phyloP scores from a whole-genome alignment of 208 protist genomes.

The Novymonas esmeraldas region DNA sequence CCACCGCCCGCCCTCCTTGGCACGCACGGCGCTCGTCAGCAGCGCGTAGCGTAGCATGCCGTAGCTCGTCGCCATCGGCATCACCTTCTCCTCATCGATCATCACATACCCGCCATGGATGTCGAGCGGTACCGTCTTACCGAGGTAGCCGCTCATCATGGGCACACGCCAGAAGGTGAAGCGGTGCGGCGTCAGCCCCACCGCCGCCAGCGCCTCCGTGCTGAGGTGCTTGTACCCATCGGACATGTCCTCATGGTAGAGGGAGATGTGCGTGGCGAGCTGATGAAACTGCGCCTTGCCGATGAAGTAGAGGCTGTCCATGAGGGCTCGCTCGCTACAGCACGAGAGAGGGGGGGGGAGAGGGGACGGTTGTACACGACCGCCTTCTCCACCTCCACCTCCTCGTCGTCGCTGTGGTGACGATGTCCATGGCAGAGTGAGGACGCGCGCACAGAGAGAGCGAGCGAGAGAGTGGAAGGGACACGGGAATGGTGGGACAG shows the following conservation, averaged over 20 bases:
- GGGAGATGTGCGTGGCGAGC: slow-evolving; percentile 75
- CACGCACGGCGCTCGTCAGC: slow-evolving; percentile 63
- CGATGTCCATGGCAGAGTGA: no score
- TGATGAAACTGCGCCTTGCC: slow-evolving; percentile 82
- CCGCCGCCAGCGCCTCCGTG: slow-evolving; percentile 40
- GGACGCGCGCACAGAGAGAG: no score
- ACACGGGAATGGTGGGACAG: no score
- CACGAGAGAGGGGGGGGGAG: no score
- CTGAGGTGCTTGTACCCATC: slow-evolving; percentile 50
- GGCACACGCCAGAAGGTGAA: slow-evolving; percentile 79
- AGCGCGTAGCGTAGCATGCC: slow-evolving; percentile 78
- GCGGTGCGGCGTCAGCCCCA: slow-evolving; percentile 44
- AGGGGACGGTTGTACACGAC: no score
- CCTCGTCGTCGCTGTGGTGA: no score
- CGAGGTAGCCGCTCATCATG: slow-evolving; percentile 68
- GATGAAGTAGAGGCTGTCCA: slow-evolving; percentile 80
- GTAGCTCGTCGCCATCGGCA: slow-evolving; percentile 56
- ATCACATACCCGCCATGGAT: slow-evolving; percentile 79
- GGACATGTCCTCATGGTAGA: slow-evolving; percentile 79
- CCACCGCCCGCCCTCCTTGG: slow-evolving; percentile 71
- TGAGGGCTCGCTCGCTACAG: no score
- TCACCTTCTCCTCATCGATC: slow-evolving; percentile 65
- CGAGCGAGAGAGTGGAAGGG: no score
- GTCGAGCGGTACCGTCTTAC: slow-evolving; percentile 71
- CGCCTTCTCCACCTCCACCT: no score